Base-by-base conservation (phyloP, 805 yeast genomes). In the Grigorovia yakushimaensis region DNA sequence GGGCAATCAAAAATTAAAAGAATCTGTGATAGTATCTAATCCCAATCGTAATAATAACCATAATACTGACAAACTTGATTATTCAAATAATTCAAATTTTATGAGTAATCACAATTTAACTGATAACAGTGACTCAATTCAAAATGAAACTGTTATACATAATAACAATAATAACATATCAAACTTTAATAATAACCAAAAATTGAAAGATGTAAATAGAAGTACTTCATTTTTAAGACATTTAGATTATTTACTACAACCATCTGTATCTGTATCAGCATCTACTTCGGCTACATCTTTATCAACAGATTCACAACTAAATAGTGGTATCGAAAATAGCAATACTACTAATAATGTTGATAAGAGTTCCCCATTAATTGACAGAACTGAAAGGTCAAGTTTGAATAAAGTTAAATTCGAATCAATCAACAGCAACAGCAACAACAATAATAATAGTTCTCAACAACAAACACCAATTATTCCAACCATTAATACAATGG, bases 401-500 rank as follows among this genome's bases (percentile, higher is more conserved):
- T 46, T 55, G 4, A 55, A 54, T 30, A 60, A 55, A 39, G 65
- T 61, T 5, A 57, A 60, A 44, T 61, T 62, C 39, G 54, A 59
- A 47, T 56, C 55, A 67, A 71, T 58, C 66, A 39, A 21, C 15
- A 69, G 50, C 66, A 5, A 27, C 66, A 39, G 21, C 8, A 75
- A 19, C 19, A 23, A 23, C 27, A 35, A 36, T 44, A 33, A 24
- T n/a, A 4, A 17, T 38, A 18, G 24, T 17, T n/a, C n/a, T n/a
- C 13, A 15, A 13, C 37, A 33, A 33, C n/a, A 11, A 33, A 6
- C n/a, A 33, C 42, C 9, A 52, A 33, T 15, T 54, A 73, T 50
- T 68, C 73, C 77, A 4, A 76, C 79, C 0, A 58, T 78, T 13
- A 68, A 73, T 24, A 71, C 82, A 0, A 56, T 79, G 55, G 84